phyloP scores from a whole-genome alignment of 2,329 filamentous ascomycete genomes.

The Colletotrichum sp. region DNA sequence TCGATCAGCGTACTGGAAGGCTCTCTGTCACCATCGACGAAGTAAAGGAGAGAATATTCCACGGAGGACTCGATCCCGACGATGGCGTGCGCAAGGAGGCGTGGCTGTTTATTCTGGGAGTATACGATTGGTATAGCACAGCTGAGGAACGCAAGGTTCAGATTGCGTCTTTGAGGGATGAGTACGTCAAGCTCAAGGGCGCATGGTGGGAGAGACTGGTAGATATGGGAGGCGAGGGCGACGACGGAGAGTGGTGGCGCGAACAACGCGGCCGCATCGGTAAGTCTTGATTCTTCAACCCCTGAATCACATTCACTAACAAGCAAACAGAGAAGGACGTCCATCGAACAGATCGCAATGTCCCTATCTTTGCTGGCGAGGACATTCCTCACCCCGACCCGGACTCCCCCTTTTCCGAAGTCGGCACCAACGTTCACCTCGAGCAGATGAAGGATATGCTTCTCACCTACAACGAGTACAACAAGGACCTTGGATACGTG shows the following conservation, averaged over 20 bases:
- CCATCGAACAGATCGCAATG: slow-evolving; percentile 92
- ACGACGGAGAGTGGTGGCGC: slow-evolving; percentile 94
- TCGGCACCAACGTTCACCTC: slow-evolving; percentile 94
- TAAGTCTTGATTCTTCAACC: slow-evolving; percentile 51
- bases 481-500: slow-evolving; percentile 93
- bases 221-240: slow-evolving; percentile 78
- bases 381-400: slow-evolving; percentile 97
- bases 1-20: slow-evolving; percentile 76
- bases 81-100: slow-evolving; percentile 96
- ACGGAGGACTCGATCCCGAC: slow-evolving; percentile 86
- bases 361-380: slow-evolving; percentile 95
- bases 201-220: slow-evolving; percentile 95
- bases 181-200: slow-evolving; percentile 92
- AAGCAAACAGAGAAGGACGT: slow-evolving; percentile 85
- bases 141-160: slow-evolving; percentile 83
- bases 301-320: slow-evolving; percentile 29
- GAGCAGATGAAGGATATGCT: slow-evolving; percentile 99
- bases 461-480: slow-evolving; percentile 97
- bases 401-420: slow-evolving; percentile 89
- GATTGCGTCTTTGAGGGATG: slow-evolving; percentile 85
- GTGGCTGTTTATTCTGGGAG: slow-evolving; percentile 91
- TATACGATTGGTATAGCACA: slow-evolving; percentile 93
- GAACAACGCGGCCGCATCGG: slow-evolving; percentile 94
- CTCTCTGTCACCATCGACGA: slow-evolving; percentile 85
- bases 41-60: slow-evolving; percentile 96